Evolutionary conservation across 495 filamentous ascomycete genomes (phyloP).

Genomic region (Letharia lupina): DNA sequence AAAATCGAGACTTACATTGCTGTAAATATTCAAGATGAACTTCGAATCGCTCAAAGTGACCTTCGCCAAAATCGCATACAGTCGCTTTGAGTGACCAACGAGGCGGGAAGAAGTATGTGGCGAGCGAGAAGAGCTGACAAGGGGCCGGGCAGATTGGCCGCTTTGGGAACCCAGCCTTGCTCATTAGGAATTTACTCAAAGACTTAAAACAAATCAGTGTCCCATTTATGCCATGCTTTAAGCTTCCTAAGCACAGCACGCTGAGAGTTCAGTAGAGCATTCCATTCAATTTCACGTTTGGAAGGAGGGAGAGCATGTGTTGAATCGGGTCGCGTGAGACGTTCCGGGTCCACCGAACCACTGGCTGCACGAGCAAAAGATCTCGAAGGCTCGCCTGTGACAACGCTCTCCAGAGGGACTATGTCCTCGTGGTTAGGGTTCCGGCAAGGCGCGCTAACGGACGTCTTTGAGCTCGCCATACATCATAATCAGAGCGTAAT

Average conservation of each 20-base stretch:
- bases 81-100: conserved; percentile 4
- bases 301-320: no score
- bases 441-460: neutral
- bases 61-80: conserved; percentile 9
- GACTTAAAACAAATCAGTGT: conserved; percentile 3
- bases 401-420: neutral
- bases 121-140: conserved; percentile 3
- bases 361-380: neutral
- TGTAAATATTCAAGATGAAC: neutral
- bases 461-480: neutral
- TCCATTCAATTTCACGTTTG: no score
- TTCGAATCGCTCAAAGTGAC: conserved; percentile 8
- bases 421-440: neutral
- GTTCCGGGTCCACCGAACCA: no score
- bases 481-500: neutral
- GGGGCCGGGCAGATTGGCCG: conserved; percentile 6
- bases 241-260: conserved; percentile 4
- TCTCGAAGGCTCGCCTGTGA: neutral
- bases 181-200: conserved; percentile 1
- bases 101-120: conserved; percentile 13
- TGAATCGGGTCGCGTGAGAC: no score
- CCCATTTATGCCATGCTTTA: conserved; percentile 11
- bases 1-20: neutral
- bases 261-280: neutral
- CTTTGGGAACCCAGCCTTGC: conserved; percentile 6